phyloP scores from a whole-genome alignment of 192 early-diverging fungal species.

The Pilobolus umbonatus region DNA sequence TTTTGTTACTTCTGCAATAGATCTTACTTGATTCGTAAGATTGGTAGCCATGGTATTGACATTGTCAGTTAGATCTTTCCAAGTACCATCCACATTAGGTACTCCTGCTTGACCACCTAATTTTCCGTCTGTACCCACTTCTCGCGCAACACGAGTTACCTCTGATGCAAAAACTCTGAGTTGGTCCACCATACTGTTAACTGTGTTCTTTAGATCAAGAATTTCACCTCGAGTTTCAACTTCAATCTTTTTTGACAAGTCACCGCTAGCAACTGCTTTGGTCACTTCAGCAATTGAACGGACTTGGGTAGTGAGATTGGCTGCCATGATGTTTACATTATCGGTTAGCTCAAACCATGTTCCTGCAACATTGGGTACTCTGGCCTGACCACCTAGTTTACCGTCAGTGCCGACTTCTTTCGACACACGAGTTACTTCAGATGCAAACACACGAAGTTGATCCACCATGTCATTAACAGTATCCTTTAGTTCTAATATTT shows the following conservation, averaged over 20 bases:
- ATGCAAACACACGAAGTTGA: slow-evolving; percentile 55
- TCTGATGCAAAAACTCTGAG: slow-evolving; percentile 49
- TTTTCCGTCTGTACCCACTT: slow-evolving; percentile 68
- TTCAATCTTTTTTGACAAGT: slow-evolving; percentile 53
- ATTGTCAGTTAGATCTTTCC: slow-evolving; percentile 59
- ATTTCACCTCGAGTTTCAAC: slow-evolving; percentile 70
- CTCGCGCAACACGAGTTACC: slow-evolving; percentile 65
- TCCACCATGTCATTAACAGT: slow-evolving; percentile 80
- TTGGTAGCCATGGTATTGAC: slow-evolving; percentile 59
- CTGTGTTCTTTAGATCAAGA: slow-evolving; percentile 61
- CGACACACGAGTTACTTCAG: slow-evolving; percentile 37
- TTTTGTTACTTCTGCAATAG: slow-evolving; percentile 56
- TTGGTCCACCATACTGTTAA: slow-evolving; percentile 71
- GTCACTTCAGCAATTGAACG: slow-evolving; percentile 57
- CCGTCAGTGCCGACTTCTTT: slow-evolving; percentile 54
- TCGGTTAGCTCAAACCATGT: slow-evolving; percentile 55
- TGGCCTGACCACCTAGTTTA: slow-evolving; percentile 40
- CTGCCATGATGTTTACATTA: slow-evolving; percentile 56
- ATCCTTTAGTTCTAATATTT: slow-evolving; percentile 63
- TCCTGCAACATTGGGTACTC: slow-evolving; percentile 42
- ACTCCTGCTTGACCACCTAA: slow-evolving; percentile 60
- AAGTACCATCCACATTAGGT: slow-evolving; percentile 53
- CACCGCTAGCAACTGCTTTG: slow-evolving; percentile 54
- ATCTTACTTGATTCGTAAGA: slow-evolving; percentile 52
- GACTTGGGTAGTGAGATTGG: slow-evolving; percentile 54